Evolutionary conservation across 1,139 yeast species (phyloP).

Genomic region (Nakaseomyces sp.): DNA sequence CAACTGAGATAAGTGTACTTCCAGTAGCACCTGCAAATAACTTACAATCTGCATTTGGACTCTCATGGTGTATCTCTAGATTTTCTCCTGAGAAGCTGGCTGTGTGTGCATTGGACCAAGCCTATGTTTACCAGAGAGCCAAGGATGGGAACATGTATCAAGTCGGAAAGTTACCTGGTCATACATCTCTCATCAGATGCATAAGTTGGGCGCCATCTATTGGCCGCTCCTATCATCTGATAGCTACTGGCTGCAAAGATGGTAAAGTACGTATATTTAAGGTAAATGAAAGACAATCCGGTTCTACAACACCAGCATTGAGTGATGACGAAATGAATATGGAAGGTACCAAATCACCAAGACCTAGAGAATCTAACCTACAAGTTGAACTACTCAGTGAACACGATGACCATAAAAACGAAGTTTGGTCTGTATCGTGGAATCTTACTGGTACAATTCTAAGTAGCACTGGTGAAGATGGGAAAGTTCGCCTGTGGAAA

Average conservation of each 20-base stretch:
- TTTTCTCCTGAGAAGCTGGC: constrained; percentile 73
- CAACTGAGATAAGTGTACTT: constrained; percentile 64
- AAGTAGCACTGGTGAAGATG: constrained; percentile 94
- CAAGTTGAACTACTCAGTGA: constrained; percentile 45
- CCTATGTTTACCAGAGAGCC: constrained; percentile 59
- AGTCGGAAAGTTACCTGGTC: constrained; percentile 53
- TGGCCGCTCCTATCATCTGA: constrained; percentile 79
- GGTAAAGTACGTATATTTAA: constrained; percentile 84
- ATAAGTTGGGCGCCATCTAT: constrained; percentile 97
- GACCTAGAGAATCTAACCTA: constrained; percentile 15
- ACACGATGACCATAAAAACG: constrained; percentile 72
- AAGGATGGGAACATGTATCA: constrained; percentile 40
- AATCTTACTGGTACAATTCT: constrained; percentile 86
- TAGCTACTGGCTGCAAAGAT: constrained; percentile 95
- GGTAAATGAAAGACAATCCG: constrained; percentile 39
- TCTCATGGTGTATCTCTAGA: constrained; percentile 91
- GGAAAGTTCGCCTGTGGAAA: constrained; percentile 86
- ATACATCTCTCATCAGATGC: constrained; percentile 76
- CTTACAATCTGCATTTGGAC: constrained; percentile 75
- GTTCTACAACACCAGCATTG: constrained; percentile 26
- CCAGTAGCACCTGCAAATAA: constrained; percentile 67
- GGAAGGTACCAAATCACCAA: constrained; percentile 8
- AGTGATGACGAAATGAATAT: constrained; percentile 12
- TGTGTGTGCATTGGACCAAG: constrained; percentile 83
- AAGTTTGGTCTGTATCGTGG: constrained; percentile 96